Base-by-base conservation (phyloP, 305 asterid species). In the Fraxinus paxiana region DNA sequence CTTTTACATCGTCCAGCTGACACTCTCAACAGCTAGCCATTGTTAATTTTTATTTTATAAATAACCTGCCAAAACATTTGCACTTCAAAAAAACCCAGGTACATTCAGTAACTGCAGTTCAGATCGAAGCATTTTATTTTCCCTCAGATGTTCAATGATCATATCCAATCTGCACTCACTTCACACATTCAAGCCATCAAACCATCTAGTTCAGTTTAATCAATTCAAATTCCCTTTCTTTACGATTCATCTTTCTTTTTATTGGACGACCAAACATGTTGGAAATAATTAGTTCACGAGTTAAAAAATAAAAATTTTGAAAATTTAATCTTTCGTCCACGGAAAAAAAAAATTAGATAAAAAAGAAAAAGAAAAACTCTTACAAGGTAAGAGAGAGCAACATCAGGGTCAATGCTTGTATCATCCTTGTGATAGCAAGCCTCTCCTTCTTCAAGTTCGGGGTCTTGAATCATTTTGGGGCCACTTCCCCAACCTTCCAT, bases 401-500 rank as follows among this genome's bases (percentile, higher is more conserved):
- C 83, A 78, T 94, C 97, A 87, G 94, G 94, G 83, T 96, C 97
- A 80, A 87, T 83, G 89, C 73, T 88, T 81, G 84, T 77, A 84
- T 89, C 95, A 81, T 92, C 93, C 80, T 82, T 82, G 85, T 76
- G 77, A 81, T 77, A 87, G 79, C 85, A 77, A 82, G 92, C 90
- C 91, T 94, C 98, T 76, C 99, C 98, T 91, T 94, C 99, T 85
- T 96, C 99, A 86, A 92, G 91, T 87, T 94, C 97, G 73, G 85
- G 84, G 80, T 86, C 94, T 77, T 86, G 89, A 83, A 81, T 85
- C 93, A 90, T 89, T 83, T 74, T 78, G 83, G 83, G 80, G 81
- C 84, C 90, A 85, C 85, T 79, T 70, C 76, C 77, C 84, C 84
- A 87, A 82, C 85, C 81, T 80, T 88, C 79, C 87, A 85, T 85